Conservation (phyloP, 495 filamentous ascomycete species). For the Penicillium egyptiacum region DNA sequence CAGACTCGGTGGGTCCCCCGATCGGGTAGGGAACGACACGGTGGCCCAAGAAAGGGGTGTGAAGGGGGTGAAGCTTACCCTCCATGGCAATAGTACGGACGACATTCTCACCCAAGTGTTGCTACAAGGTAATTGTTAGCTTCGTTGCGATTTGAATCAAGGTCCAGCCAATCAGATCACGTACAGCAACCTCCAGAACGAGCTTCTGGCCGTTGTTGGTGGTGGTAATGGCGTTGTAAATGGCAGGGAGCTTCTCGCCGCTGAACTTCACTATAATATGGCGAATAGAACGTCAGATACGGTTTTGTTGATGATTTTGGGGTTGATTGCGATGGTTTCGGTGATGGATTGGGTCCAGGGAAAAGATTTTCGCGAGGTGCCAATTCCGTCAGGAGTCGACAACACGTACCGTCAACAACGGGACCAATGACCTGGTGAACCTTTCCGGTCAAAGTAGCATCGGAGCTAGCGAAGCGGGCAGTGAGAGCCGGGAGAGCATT, state of each 20-base stretch:
- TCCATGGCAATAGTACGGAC: conserved; percentile 99
- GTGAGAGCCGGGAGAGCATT: conserved; percentile 59
- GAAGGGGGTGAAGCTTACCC: conserved; percentile 61
- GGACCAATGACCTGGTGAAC: conserved; percentile 82
- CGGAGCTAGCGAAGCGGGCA: conserved; percentile 70
- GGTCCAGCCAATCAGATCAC: conserved; percentile 40
- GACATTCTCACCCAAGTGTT: conserved; percentile 99
- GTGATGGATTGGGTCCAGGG: conserved; percentile 37
- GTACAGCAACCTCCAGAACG: conserved; percentile 93
- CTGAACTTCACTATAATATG: conserved; percentile 81
- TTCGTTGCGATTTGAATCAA: conserved; percentile 19
- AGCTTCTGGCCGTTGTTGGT: conserved; percentile 92
- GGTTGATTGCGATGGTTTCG: conserved; percentile 39
- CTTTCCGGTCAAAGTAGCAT: conserved; percentile 67
- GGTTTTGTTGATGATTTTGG: conserved; percentile 27
- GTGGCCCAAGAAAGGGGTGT: conserved; percentile 22
- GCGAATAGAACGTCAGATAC: conserved; percentile 43
- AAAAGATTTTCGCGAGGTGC: conserved; percentile 50
- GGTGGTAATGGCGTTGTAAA: conserved; percentile 95
- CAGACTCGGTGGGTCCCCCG: conserved; percentile 22
- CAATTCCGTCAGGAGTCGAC: conserved; percentile 29
- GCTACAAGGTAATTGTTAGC: conserved; percentile 54
- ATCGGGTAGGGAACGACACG: conserved; percentile 26
- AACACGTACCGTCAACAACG: conserved; percentile 65
- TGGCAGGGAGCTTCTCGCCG: conserved; percentile 87